These are phyloP conservation scores for Phaeotremella fagi DNA, from an alignment of 768 basidiomycete genomes.

Conservation along the genomic window DNA sequence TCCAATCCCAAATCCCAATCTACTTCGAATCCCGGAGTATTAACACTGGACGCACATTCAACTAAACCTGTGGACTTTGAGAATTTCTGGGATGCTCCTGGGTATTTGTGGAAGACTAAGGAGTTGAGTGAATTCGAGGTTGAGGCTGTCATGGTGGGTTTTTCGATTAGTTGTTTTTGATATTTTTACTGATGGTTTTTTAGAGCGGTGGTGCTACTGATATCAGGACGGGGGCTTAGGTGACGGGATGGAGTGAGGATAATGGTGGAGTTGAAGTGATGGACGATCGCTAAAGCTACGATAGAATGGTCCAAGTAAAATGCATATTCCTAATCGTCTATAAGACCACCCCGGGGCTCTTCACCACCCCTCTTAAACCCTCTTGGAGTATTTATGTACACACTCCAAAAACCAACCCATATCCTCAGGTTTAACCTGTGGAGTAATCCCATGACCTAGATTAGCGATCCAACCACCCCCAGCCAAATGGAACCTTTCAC, in stretches of 20 bases:
- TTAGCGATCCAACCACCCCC: slow-evolving; percentile 91
- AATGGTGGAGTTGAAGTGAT: background rate
- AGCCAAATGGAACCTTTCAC: slow-evolving; percentile 61
- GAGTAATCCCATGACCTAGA: slow-evolving; percentile 94
- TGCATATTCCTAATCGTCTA: background rate
- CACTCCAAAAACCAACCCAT: slow-evolving; percentile 86
- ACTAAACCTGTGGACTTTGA: slow-evolving; percentile 41
- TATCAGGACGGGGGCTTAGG: slow-evolving; percentile 25
- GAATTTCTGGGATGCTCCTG: slow-evolving; percentile 48
- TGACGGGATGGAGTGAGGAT: too few species aligned
- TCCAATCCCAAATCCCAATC: slow-evolving; percentile 37
- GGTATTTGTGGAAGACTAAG: slow-evolving; percentile 37
- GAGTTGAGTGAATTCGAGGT: slow-evolving; percentile 43
- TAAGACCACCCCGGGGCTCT: background rate
- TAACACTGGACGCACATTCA: background rate
- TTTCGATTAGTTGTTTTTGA: background rate
- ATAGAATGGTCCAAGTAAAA: too few species aligned
- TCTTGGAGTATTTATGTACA: slow-evolving; percentile 46
- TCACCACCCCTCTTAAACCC: slow-evolving; percentile 1
- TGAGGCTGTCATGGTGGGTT: slow-evolving; percentile 49
- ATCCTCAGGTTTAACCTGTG: slow-evolving; percentile 90
- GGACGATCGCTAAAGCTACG: background rate
- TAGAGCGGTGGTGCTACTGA: slow-evolving; percentile 44
- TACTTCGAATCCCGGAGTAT: slow-evolving; percentile 4
- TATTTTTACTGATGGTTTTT: too few species aligned